Evolutionary conservation across 2,329 filamentous ascomycete genomes (phyloP).

Genomic region (Aspergillus amoenus): DNA sequence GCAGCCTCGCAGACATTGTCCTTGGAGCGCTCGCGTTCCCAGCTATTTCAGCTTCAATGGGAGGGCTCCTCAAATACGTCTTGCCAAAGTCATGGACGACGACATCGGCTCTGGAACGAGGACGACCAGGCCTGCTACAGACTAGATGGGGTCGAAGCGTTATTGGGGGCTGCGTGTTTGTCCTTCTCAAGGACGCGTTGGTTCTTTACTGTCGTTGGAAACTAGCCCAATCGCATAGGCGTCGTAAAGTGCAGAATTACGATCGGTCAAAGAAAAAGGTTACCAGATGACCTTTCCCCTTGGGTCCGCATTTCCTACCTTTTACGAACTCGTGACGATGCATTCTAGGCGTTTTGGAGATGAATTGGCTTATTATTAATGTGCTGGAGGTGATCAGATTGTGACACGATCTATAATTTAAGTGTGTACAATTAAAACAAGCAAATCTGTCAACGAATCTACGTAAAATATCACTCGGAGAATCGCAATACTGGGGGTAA

Average conservation of each 20-base stretch:
- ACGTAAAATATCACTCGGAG: neutral
- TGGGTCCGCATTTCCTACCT: neutral
- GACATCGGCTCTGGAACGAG: slow-evolving; percentile 34
- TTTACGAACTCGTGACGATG: slow-evolving; percentile 20
- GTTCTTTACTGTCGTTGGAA: slow-evolving; percentile 58
- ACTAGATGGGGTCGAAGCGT: slow-evolving; percentile 86
- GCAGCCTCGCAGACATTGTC: slow-evolving; percentile 58
- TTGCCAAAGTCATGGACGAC: slow-evolving; percentile 69
- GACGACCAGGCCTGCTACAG: slow-evolving; percentile 69
- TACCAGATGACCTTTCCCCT: neutral
- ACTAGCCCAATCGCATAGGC: slow-evolving; percentile 47
- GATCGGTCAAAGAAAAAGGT: slow-evolving; percentile 42
- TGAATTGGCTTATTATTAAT: slow-evolving; percentile 8
- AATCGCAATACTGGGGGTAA: neutral
- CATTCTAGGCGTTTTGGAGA: slow-evolving; percentile 24
- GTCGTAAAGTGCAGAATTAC: slow-evolving; percentile 48
- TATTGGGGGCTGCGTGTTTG: slow-evolving; percentile 82
- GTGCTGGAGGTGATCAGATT: neutral
- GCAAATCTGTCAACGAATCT: neutral
- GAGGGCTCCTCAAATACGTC: slow-evolving; percentile 67
- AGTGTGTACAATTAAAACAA: neutral
- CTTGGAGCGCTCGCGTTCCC: slow-evolving; percentile 77
- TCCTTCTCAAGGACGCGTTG: slow-evolving; percentile 73
- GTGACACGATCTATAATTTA: neutral
- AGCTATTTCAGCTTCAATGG: slow-evolving; percentile 73